phyloP scores from a whole-genome alignment of 495 filamentous ascomycete species.

The Sordaria brevicollis region DNA sequence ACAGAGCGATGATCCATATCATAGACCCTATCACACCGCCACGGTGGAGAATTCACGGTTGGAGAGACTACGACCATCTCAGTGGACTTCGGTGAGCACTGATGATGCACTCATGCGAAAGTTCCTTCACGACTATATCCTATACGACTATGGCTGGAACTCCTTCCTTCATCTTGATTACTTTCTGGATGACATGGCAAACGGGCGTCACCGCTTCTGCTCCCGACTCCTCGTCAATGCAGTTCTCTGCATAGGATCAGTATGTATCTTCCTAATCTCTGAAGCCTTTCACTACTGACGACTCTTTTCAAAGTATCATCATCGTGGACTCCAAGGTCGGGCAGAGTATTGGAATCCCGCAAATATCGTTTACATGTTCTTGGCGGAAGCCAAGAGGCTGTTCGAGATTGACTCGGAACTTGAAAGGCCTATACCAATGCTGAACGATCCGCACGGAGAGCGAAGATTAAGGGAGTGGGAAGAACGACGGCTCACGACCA shows the following conservation, averaged over 20 bases:
- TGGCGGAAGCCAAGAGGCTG: slow-evolving; percentile 29
- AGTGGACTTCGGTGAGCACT: slow-evolving; percentile 26
- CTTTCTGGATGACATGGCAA: slow-evolving; percentile 29
- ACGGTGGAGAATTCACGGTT: slow-evolving; percentile 22
- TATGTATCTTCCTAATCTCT: slow-evolving; percentile 13
- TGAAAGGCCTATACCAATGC: slow-evolving; percentile 3
- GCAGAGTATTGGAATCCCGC: slow-evolving; percentile 28
- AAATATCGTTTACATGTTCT: slow-evolving; percentile 26
- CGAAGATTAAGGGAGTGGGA: slow-evolving; percentile 14
- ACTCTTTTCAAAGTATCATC: slow-evolving; percentile 16
- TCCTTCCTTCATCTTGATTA: slow-evolving; percentile 26
- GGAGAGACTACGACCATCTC: slow-evolving; percentile 18
- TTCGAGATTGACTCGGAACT: slow-evolving; percentile 22
- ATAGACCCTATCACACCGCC: slow-evolving; percentile 26
- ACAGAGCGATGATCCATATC: slow-evolving; percentile 18
- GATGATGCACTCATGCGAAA: slow-evolving; percentile 24
- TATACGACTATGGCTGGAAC: slow-evolving; percentile 27
- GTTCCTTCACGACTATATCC: slow-evolving; percentile 25
- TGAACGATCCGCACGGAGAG: slow-evolving; percentile 11
- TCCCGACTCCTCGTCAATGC: slow-evolving; percentile 28
- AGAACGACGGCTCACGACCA: slow-evolving; percentile 17
- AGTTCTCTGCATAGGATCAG: slow-evolving; percentile 24
- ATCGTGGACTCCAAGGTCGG: slow-evolving; percentile 18
- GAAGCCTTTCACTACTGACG: not conserved
- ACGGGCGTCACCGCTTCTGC: slow-evolving; percentile 21